Percentiles rank a stretch among this genome's conserved stretches.
phyloP scores from a whole-genome alignment of 805 yeast species.

The Saturnispora besseyi region DNA sequence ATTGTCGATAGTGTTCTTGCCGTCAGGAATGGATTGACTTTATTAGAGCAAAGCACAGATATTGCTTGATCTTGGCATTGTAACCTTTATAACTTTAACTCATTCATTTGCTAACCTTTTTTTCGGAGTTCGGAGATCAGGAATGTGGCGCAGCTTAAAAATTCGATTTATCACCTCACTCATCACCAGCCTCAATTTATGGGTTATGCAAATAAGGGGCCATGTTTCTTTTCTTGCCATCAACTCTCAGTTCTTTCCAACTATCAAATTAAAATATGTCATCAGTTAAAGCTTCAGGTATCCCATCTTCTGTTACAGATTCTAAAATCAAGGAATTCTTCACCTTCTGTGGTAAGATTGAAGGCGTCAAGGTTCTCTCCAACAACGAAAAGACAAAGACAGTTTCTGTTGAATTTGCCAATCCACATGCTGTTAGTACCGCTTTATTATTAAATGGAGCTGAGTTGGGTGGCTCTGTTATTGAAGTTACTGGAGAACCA shows the following conservation, averaged over 20 bases:
- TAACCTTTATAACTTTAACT: not conserved
- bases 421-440: conserved; percentile 55
- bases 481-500: conserved; percentile 31
- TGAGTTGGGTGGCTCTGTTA: conserved; percentile 51
- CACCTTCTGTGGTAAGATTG: conserved; percentile 60
- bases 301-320: conserved; percentile 41
- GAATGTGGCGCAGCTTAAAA: not conserved
- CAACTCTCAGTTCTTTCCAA: not conserved
- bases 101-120: not conserved
- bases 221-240: not conserved
- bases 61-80: not conserved
- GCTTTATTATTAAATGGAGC: conserved; percentile 68
- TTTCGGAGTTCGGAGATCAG: not conserved
- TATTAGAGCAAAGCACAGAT: not conserved
- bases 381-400: conserved; percentile 28
- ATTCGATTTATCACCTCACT: too few relatives aligned
- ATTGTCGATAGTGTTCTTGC: conserved; percentile 92
- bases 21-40: conserved; percentile 68
- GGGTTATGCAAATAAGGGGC: not conserved
- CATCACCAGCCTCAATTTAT: not conserved
- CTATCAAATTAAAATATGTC: conserved; percentile 17
- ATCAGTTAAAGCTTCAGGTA: conserved; percentile 46
- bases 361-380: conserved; percentile 26
- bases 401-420: conserved; percentile 45
- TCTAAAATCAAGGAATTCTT: conserved; percentile 57